Conservation (phyloP, 1,139 yeast species). For the Blastobotrys capitulatus region DNA sequence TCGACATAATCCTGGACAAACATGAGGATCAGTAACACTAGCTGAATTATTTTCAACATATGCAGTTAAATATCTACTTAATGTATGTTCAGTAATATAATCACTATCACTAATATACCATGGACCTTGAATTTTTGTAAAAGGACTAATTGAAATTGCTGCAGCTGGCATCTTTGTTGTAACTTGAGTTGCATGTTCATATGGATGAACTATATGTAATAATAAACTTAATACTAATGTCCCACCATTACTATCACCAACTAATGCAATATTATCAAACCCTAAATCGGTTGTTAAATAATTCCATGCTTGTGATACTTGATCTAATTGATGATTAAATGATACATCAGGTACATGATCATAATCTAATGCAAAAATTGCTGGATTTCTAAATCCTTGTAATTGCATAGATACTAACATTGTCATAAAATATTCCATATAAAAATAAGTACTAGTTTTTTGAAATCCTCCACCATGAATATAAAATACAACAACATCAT, state of each 20-base stretch:
- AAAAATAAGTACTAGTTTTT: slow-evolving; percentile 33
- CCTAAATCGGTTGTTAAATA: slow-evolving; percentile 24
- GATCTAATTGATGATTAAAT: slow-evolving; percentile 29
- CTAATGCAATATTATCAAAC: slow-evolving; percentile 28
- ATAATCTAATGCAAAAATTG: slow-evolving; percentile 36
- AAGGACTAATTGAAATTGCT: slow-evolving; percentile 38
- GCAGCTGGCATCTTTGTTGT: slow-evolving; percentile 32
- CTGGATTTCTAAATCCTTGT: slow-evolving; percentile 44
- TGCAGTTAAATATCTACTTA: slow-evolving; percentile 17
- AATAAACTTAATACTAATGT: slow-evolving; percentile 36
- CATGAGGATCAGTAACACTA: slow-evolving; percentile 25
- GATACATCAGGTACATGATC: slow-evolving; percentile 24
- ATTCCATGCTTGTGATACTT: slow-evolving; percentile 32
- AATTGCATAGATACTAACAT: slow-evolving; percentile 36
- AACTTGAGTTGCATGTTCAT: slow-evolving; percentile 18
- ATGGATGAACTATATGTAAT: slow-evolving; percentile 32
- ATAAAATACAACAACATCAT: slow-evolving; percentile 36
- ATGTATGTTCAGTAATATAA: slow-evolving; percentile 22
- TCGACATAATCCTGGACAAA: slow-evolving; percentile 36
- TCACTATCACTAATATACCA: slow-evolving; percentile 20
- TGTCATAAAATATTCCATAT: slow-evolving; percentile 37
- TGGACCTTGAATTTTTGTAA: slow-evolving; percentile 19
- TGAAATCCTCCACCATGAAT: slow-evolving; percentile 37
- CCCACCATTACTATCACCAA: slow-evolving; percentile 44
- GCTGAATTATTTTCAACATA: slow-evolving; percentile 11